Conservation (phyloP, 345 rosid genomes). For the Corchorus capsularis region DNA sequence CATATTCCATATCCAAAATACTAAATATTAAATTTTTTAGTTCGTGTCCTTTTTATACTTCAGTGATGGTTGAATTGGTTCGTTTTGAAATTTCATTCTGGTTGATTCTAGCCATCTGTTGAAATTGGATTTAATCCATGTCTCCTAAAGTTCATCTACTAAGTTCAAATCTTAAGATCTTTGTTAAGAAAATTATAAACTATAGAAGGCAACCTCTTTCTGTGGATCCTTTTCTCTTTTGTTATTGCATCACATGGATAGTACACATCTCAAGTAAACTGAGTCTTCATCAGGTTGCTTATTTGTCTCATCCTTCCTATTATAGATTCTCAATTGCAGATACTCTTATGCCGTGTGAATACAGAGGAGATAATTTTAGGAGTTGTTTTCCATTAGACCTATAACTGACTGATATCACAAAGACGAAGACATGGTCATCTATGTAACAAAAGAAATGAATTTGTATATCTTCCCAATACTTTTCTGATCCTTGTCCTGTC, state of each 20-base stretch:
- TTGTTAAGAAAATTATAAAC: neutral
- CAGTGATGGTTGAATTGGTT: neutral
- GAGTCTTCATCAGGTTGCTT: slow-evolving; percentile 4
- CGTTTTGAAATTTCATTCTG: neutral
- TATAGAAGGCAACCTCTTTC: neutral
- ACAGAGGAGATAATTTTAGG: slow-evolving; percentile 3
- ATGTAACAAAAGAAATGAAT: slow-evolving; percentile 1
- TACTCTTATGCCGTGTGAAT: neutral
- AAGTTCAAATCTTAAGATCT: slow-evolving; percentile 11
- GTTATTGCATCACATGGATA: neutral
- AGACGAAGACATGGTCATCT: slow-evolving; percentile 2
- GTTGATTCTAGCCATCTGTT: slow-evolving; percentile 9
- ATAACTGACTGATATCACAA: neutral
- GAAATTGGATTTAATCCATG: neutral
- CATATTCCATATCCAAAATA: neutral
- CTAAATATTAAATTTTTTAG: neutral
- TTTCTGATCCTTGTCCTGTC: neutral
- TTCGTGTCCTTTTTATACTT: neutral
- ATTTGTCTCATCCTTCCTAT: neutral
- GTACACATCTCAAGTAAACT: neutral
- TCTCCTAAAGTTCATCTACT: neutral
- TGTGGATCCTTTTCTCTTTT: neutral
- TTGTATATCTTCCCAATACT: neutral
- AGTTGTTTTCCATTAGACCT: neutral
- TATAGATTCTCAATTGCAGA: neutral